Evolutionary conservation across 108 stramenopile species (phyloP), one percentile per base, ranked within the genome.

Genomic region (Parmales sp.): DNA sequence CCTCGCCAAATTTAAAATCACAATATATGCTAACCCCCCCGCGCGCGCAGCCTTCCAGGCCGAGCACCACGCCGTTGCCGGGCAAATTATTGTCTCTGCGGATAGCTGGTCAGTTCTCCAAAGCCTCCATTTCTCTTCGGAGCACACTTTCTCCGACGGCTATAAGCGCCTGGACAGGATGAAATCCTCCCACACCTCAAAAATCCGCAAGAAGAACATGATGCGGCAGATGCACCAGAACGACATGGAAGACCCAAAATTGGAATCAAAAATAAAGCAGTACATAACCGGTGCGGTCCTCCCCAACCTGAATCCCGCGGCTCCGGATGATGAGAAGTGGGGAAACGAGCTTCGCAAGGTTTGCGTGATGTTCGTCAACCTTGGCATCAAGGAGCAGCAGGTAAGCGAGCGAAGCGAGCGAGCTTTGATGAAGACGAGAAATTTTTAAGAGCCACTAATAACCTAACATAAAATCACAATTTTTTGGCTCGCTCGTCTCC

Each of bases 311-410:
- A 69, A 74, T 38, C 71, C 74, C 20, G 77, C 73, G 36, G 28
- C 54, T 3, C 69, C 71, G 2, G 82, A 82, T 29, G 71, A 75
- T 38, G 82, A 82, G 46, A 44, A 71, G 44, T 82, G 71, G 74
- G 72, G 74, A 13, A 74, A 69, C 20, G 82, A 84, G 67, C 39
- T 81, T 36, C 38, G 76, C 3, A 69, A 66, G 18, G 76, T 76
- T 5, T 72, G 66, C 19, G 80, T 81, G 34, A 44, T 85, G 25
- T 85, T 85, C 64, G 74, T 85, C n/a, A 81, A 80, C 72, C 73
- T 82, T 29, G 82, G 82, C 2, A 76, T 82, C 19, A 60, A 69
- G 2, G 77, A 76, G 39, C 64, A 76, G 51, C 63, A n/a, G n/a
- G n/a, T n/a, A n/a, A n/a, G n/a, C n/a, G n/a, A n/a, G n/a, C n/a